Conservation (phyloP, 164 flowering plant species). For the Tinospora cordifolia region DNA sequence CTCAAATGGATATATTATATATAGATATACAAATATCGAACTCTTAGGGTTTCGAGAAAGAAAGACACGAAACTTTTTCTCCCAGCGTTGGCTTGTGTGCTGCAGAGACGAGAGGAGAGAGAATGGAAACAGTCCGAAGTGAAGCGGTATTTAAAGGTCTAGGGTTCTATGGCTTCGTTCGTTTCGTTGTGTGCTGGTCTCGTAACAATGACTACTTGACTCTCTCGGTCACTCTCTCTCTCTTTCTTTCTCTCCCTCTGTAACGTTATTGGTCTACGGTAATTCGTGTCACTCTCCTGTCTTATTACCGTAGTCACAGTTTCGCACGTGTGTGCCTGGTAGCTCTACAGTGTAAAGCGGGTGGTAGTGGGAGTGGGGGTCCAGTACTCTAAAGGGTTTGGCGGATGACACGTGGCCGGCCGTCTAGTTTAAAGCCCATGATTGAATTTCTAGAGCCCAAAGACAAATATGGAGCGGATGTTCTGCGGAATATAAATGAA, state of each 20-base stretch:
- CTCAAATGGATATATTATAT: not conserved
- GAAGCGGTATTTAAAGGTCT: constrained; percentile 4
- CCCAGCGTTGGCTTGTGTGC: not conserved
- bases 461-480: too few species aligned
- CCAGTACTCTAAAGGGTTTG: too few species aligned
- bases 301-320: not conserved
- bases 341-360: not conserved
- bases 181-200: too few species aligned
- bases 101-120: not conserved
- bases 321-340: not conserved
- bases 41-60: constrained; percentile 9
- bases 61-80: not conserved
- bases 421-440: too few species aligned
- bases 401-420: too few species aligned
- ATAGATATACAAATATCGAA: not conserved
- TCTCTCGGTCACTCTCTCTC: not conserved
- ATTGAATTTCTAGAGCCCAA: too few species aligned
- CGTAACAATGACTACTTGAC: not conserved
- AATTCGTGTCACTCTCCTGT: not conserved
- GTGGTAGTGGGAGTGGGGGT: too few species aligned
- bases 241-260: too few species aligned
- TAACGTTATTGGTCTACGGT: too few species aligned
- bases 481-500: too few species aligned
- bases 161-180: constrained; percentile 6
- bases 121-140: not conserved